phyloP scores from a whole-genome alignment of 495 filamentous ascomycete species.

The Thermochaetoides thermophila region DNA sequence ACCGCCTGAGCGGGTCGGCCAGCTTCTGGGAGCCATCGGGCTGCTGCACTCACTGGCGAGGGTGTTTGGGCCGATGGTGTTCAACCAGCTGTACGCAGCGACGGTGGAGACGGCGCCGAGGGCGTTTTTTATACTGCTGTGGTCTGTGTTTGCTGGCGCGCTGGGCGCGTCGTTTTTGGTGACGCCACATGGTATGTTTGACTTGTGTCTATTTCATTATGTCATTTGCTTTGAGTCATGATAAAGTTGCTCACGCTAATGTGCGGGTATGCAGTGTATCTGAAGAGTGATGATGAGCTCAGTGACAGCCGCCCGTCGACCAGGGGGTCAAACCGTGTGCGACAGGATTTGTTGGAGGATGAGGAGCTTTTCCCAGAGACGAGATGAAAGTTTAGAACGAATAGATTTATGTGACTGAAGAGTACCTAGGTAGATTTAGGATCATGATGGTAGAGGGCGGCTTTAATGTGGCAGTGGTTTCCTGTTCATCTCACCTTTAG shows the following conservation, averaged over 20 bases:
- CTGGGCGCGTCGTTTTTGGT: constrained; percentile 54
- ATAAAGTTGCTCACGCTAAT: too few relatives aligned
- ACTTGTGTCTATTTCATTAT: too few relatives aligned
- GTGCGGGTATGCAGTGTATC: constrained; percentile 9
- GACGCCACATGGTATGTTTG: constrained; percentile 57
- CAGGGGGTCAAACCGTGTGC: neutral
- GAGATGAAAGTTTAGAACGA: neutral
- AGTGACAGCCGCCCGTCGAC: neutral
- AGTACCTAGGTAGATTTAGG: too few relatives aligned
- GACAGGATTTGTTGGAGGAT: constrained; percentile 12
- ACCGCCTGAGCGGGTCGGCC: constrained; percentile 61
- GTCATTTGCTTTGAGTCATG: too few relatives aligned
- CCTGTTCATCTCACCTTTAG: too few relatives aligned
- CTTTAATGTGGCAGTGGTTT: too few relatives aligned
- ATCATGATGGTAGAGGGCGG: too few relatives aligned
- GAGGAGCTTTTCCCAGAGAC: constrained; percentile 15
- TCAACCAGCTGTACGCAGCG: constrained; percentile 69
- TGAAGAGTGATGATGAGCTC: constrained; percentile 9
- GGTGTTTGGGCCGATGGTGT: constrained; percentile 62
- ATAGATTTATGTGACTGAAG: too few relatives aligned
- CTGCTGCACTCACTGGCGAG: constrained; percentile 71
- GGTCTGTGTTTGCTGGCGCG: constrained; percentile 48
- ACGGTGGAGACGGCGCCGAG: constrained; percentile 69
- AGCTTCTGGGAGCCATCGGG: constrained; percentile 75
- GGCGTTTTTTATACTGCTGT: constrained; percentile 66